Percentiles rank a stretch among this genome's conserved stretches.
Evolutionary conservation across 768 basidiomycete genomes (phyloP).

Genomic region (Pulveroboletus sp.): DNA sequence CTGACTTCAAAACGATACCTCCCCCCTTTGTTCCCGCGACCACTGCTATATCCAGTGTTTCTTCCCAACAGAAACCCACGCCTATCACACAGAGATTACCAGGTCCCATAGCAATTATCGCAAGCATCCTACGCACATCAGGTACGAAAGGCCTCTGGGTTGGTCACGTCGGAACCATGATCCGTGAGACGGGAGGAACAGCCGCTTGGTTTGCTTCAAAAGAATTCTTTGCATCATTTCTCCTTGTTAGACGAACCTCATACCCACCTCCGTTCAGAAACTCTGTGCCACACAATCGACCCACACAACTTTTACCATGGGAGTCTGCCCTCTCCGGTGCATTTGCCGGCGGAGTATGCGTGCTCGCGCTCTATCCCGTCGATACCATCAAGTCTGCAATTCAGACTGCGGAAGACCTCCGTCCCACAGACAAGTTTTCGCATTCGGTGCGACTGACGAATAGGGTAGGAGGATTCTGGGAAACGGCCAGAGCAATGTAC

Average conservation of each 20-base stretch:
- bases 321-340: slow-evolving; percentile 82
- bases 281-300: not conserved
- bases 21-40: slow-evolving; percentile 15
- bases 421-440: slow-evolving; percentile 36
- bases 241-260: slow-evolving; percentile 48
- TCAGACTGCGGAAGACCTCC: slow-evolving; percentile 84
- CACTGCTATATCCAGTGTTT: slow-evolving; percentile 1
- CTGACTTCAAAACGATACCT: slow-evolving; percentile 11
- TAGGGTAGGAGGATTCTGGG: slow-evolving; percentile 45
- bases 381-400: slow-evolving; percentile 90
- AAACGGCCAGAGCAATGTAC: slow-evolving; percentile 70
- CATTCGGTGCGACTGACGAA: slow-evolving; percentile 13
- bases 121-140: slow-evolving; percentile 38
- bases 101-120: slow-evolving; percentile 52
- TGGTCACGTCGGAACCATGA: slow-evolving; percentile 81
- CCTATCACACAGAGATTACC: slow-evolving; percentile 31
- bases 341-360: slow-evolving; percentile 75
- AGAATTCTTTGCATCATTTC: slow-evolving; percentile 64
- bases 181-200: slow-evolving; percentile 84
- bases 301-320: slow-evolving; percentile 43
- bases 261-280: slow-evolving; percentile 2
- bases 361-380: slow-evolving; percentile 82
- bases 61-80: slow-evolving; percentile 9
- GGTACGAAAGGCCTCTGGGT: slow-evolving; percentile 80
- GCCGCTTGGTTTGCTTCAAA: slow-evolving; percentile 88